Evolutionary conservation across 2,329 filamentous ascomycete genomes (phyloP), one percentile per base, ranked within the genome.

Genomic region (Monilinia aucupariae): DNA sequence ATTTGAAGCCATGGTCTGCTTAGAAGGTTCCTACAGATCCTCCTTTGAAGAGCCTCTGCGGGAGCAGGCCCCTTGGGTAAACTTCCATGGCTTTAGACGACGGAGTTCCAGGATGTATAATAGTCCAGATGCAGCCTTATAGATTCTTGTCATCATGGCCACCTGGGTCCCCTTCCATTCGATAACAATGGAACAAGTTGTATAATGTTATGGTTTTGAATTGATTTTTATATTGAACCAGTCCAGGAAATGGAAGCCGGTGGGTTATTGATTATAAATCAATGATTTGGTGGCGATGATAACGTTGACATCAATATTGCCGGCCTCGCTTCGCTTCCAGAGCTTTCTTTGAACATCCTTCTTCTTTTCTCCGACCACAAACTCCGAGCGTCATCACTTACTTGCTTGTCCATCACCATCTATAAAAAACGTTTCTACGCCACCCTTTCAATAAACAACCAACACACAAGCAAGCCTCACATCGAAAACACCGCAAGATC

Each of bases 361-460:
- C n/a, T 27, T 56, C 49, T 60, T 60, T 60, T 52, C 32, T 51
- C 48, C 58, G 48, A 20, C 25, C 20, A 39, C 51, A 54, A 56
- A 62, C 60, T 62, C 60, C 60, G 60, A 56, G 56, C 51, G 43
- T 48, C 60, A 41, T 55, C 51, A 39, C 3, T 43, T 45, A 43
- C n/a, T n/a, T n/a, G n/a, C n/a, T n/a, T n/a, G n/a, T n/a, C n/a
- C 41, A 43, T 30, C n/a, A 22, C 52, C 41, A 43, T 39, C 51
- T 20, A 48, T 62, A 47, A 45, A 54, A 22, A n/a, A 27, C 27
- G 32, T 4, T 37, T 2, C 17, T 9, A 13, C 5, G 32, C 34
- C 2, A 54, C 8, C 27, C 13, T n/a, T 2, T 34, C 30, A 30
- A 53, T 32, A 7, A 34, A 2, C 20, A 22, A 17, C 10, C 41